phyloP scores from a whole-genome alignment of 176 grass and related monocot species.

The Oryza nivara region DNA sequence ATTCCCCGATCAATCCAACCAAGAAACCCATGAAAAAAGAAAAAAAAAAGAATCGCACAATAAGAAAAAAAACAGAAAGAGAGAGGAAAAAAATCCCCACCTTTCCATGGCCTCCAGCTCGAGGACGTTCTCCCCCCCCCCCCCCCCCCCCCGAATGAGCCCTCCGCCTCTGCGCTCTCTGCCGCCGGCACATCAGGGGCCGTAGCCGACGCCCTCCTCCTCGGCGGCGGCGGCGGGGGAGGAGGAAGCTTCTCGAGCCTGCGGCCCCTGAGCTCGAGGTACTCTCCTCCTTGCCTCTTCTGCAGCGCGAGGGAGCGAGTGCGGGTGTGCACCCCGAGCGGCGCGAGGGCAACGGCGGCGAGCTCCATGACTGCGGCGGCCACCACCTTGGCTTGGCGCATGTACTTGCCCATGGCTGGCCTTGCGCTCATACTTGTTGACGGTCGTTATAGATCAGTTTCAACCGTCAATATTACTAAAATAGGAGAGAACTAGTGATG shows the following conservation, averaged over 20 bases:
- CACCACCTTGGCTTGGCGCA: conserved; percentile 68
- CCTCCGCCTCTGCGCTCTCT: conserved; percentile 22
- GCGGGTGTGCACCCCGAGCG: conserved; percentile 64
- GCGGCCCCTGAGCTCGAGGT: conserved; percentile 75
- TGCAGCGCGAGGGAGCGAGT: conserved; percentile 53
- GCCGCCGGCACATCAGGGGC: too few species aligned
- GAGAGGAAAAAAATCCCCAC: conserved; percentile 5
- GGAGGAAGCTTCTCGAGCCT: conserved; percentile 58
- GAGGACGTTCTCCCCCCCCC: conserved; percentile 27
- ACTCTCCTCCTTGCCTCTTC: conserved; percentile 25
- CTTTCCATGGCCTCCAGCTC: conserved; percentile 42
- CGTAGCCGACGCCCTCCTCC: not conserved
- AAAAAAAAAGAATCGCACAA: not conserved
- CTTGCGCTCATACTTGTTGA: too few species aligned
- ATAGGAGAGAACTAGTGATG: too few species aligned
- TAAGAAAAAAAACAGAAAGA: not conserved
- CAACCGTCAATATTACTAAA: too few species aligned
- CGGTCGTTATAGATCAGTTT: too few species aligned
- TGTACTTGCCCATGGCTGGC: conserved; percentile 72
- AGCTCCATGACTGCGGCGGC: conserved; percentile 56
- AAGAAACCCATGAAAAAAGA: conserved; percentile 10
- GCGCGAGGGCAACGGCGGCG: conserved; percentile 1
- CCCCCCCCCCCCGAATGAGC: conserved; percentile 26
- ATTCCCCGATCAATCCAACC: not conserved
- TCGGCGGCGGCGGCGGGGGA: not conserved